Percentiles rank a stretch among this genome's conserved stretches.
Conservation (phyloP, 2,329 filamentous ascomycete species). For the Cryphonectria naterciae region DNA sequence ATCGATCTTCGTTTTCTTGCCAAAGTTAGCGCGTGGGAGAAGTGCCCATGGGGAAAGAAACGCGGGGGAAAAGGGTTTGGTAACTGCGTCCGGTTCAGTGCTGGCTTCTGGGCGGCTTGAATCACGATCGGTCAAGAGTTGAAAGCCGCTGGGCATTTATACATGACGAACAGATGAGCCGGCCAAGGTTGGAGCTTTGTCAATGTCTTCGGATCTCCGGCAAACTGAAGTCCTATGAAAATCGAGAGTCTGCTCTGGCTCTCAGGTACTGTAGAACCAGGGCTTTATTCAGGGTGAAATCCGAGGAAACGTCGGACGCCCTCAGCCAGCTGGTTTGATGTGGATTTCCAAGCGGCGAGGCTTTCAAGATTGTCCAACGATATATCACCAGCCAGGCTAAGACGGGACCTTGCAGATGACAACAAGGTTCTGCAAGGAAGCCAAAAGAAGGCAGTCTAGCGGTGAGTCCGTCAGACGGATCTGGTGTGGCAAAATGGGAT, state of each 20-base stretch:
- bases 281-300: not conserved
- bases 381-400: not conserved
- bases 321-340: not conserved
- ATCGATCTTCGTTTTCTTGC: not conserved
- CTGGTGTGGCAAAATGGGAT: not conserved
- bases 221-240: not conserved
- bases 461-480: conserved; percentile 4
- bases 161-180: not conserved
- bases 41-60: not conserved
- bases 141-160: not conserved
- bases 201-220: not conserved
- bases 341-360: not conserved
- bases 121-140: not conserved
- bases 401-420: conserved; percentile 19
- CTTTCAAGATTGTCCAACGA: not conserved
- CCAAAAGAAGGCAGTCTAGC: conserved; percentile 2
- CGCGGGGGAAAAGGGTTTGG: not conserved
- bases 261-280: not conserved
- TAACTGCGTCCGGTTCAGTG: not conserved
- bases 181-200: not conserved
- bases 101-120: not conserved
- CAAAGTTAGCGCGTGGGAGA: conserved; percentile 13
- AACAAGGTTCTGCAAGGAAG: conserved; percentile 6
- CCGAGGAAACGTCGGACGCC: not conserved
- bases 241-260: not conserved